These are phyloP conservation scores for Chamaecrista fasciculata DNA, from an alignment of 306 rosid species.

Conservation along the genomic window DNA sequence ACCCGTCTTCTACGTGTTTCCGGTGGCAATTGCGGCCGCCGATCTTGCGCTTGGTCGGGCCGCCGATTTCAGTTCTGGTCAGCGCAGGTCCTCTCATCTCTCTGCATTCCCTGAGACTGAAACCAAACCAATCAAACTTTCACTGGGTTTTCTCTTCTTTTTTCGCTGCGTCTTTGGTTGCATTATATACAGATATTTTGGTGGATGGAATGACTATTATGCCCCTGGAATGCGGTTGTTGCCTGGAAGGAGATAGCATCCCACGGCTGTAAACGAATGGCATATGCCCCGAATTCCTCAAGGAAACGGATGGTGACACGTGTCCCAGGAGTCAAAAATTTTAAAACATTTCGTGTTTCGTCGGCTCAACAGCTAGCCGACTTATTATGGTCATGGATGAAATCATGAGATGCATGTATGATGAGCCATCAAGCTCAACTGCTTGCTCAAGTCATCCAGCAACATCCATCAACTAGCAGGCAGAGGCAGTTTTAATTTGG, in stretches of 20 bases:
- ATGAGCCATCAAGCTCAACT: too few species aligned
- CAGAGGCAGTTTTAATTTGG: too few species aligned
- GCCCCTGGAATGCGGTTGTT: background rate
- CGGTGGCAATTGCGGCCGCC: constrained; percentile 91
- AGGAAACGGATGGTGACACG: background rate
- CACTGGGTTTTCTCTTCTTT: background rate
- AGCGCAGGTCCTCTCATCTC: constrained; percentile 57
- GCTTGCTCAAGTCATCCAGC: too few species aligned
- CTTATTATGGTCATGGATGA: too few species aligned
- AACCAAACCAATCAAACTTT: too few species aligned
- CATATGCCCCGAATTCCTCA: background rate
- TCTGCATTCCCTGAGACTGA: constrained; percentile 73
- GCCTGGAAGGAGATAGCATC: background rate
- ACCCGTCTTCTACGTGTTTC: constrained; percentile 95
- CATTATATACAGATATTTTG: background rate
- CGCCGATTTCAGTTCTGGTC: constrained; percentile 39
- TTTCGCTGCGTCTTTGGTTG: background rate
- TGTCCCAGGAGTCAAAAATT: background rate
- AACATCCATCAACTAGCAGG: too few species aligned
- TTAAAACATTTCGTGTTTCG: background rate
- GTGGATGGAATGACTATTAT: background rate
- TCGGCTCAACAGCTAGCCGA: too few species aligned
- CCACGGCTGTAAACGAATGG: background rate
- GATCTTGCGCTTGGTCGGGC: constrained; percentile 43
- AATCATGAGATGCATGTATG: too few species aligned